These are phyloP conservation scores for Sporothrix mexicana DNA, from an alignment of 2,329 filamentous ascomycete species.

Conservation along the genomic window DNA sequence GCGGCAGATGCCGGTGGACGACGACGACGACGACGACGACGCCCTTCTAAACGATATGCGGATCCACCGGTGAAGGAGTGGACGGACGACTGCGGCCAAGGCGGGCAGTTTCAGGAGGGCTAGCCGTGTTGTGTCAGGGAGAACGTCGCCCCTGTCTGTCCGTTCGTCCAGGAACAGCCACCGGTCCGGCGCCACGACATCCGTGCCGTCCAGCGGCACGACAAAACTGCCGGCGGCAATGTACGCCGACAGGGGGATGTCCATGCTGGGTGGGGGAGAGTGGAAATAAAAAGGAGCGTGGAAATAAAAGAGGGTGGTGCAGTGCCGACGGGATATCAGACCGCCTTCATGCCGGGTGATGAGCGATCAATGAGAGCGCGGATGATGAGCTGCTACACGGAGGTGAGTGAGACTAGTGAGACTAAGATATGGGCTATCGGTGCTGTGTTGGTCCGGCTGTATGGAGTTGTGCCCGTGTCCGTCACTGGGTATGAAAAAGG, in stretches of 20 bases:
- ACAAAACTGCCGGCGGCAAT: slow-evolving; percentile 25
- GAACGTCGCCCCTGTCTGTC: neutral
- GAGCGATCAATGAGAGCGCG: neutral
- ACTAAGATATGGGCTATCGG: neutral
- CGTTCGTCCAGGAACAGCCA: neutral
- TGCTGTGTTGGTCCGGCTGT: no score
- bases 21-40: neutral
- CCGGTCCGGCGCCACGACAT: neutral
- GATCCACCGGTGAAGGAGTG: slow-evolving; percentile 1
- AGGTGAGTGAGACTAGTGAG: neutral
- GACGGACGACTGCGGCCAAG: neutral
- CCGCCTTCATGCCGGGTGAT: slow-evolving; percentile 3
- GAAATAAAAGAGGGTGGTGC: neutral
- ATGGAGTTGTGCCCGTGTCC: no score
- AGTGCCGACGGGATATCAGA: neutral
- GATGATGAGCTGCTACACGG: no score
- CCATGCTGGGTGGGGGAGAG: neutral
- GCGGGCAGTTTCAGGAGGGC: neutral
- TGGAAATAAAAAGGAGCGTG: no score
- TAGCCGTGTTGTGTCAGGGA: neutral
- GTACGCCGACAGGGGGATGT: slow-evolving; percentile 15
- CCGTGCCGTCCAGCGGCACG: neutral
- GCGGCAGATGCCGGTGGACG: neutral
- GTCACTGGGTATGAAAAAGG: no score
- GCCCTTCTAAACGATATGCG: neutral